Conservation (phyloP, 2,329 filamentous ascomycete species). For the Chaetoscypha palmicola region DNA sequence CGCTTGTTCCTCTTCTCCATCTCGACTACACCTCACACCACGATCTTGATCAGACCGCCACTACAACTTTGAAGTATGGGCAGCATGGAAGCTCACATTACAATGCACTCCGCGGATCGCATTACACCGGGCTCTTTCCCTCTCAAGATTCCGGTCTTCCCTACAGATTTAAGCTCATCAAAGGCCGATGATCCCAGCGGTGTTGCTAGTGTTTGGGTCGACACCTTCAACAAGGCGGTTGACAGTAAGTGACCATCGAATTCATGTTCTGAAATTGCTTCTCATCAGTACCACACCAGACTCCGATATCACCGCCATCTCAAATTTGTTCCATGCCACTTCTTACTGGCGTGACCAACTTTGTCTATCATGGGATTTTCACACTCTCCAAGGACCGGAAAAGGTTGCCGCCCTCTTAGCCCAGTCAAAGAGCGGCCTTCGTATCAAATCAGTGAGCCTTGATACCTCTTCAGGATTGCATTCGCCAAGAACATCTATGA, state of each 20-base stretch:
- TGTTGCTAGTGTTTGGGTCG: constrained; percentile 14
- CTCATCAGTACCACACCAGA: too few species aligned
- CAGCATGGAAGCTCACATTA: neutral
- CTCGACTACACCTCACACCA: too few species aligned
- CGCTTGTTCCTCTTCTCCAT: too few species aligned
- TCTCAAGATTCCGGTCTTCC: constrained; percentile 17
- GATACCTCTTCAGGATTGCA: constrained; percentile 22
- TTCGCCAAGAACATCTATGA: constrained; percentile 28
- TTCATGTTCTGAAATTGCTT: too few species aligned
- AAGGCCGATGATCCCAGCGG: constrained; percentile 12
- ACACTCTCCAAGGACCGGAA: constrained; percentile 40
- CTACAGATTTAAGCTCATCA: constrained; percentile 6
- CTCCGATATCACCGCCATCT: constrained; percentile 32
- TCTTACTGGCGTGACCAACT: constrained; percentile 55
- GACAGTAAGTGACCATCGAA: too few species aligned
- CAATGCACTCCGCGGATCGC: constrained; percentile 17
- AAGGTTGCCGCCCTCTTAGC: constrained; percentile 32
- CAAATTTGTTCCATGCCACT: constrained; percentile 37
- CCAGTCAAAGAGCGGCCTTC: constrained; percentile 17
- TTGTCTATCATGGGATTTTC: constrained; percentile 49
- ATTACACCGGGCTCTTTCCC: constrained; percentile 24
- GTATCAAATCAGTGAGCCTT: constrained; percentile 33
- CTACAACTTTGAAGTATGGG: too few species aligned
- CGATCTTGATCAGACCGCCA: too few species aligned
- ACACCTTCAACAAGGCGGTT: constrained; percentile 35